Percentiles rank a stretch among this genome's conserved stretches.
Conservation (phyloP, 768 basidiomycete genomes). For the Mycena vitilis region DNA sequence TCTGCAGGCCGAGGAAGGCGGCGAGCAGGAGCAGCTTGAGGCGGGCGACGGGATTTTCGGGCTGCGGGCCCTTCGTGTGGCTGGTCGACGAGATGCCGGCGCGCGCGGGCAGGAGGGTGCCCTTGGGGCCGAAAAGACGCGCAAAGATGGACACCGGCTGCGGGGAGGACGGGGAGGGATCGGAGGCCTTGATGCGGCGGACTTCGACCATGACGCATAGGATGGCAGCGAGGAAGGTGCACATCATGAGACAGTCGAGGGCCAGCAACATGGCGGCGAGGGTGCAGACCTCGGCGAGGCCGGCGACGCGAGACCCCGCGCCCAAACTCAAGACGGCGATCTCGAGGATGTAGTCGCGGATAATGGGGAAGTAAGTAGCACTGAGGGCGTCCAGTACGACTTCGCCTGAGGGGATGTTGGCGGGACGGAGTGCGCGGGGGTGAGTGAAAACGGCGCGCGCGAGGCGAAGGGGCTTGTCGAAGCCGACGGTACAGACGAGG, state of each 20-base stretch:
- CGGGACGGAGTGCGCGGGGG: constrained; percentile 55
- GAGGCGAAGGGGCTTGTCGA: constrained; percentile 95
- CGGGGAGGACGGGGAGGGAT: constrained; percentile 45
- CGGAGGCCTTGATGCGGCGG: constrained; percentile 68
- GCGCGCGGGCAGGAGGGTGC: constrained; percentile 34
- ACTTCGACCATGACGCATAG: constrained; percentile 97
- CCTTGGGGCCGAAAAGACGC: constrained; percentile 29
- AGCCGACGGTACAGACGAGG: constrained; percentile 97
- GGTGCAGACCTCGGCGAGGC: constrained; percentile 93
- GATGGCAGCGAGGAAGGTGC: constrained; percentile 90
- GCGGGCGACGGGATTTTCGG: constrained; percentile 85
- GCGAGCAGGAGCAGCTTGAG: constrained; percentile 93
- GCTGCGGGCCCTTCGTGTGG: constrained; percentile 47
- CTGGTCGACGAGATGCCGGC: constrained; percentile 45
- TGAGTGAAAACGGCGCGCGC: constrained; percentile 86
- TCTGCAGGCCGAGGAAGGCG: constrained; percentile 91
- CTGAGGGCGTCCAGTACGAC: constrained; percentile 88
- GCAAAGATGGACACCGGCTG: constrained; percentile 36
- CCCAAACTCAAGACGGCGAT: constrained; percentile 91
- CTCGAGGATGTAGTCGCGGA: constrained; percentile 94
- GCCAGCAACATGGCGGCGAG: constrained; percentile 89
- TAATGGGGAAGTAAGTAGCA: constrained; percentile 82
- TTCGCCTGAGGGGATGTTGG: constrained; percentile 70
- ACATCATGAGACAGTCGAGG: constrained; percentile 89
- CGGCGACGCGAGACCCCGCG: constrained; percentile 87